Evolutionary conservation across 2,329 filamentous ascomycete genomes (phyloP).

Genomic region (Cladosporium velox): DNA sequence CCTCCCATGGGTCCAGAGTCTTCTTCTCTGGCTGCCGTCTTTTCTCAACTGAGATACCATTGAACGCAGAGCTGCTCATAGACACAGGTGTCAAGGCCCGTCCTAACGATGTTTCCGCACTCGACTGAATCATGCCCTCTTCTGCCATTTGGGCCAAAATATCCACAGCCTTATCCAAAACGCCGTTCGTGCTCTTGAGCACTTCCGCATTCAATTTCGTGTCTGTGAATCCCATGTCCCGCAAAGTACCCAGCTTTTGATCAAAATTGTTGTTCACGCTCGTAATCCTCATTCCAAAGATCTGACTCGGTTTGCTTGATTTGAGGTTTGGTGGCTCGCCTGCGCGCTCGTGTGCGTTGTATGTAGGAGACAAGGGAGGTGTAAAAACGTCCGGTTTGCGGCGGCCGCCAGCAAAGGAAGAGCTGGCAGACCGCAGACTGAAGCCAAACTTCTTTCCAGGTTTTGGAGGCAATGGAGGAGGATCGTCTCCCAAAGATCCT

Average conservation of each 20-base stretch:
- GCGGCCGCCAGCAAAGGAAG: slow-evolving; percentile 65
- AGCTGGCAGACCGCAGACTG: slow-evolving; percentile 68
- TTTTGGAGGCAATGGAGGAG: slow-evolving; percentile 62
- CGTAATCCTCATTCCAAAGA: slow-evolving; percentile 41
- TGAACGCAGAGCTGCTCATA: slow-evolving; percentile 48
- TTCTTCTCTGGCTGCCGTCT: slow-evolving; percentile 31
- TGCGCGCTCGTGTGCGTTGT: slow-evolving; percentile 32
- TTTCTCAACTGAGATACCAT: slow-evolving; percentile 48
- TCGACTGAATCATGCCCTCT: slow-evolving; percentile 49
- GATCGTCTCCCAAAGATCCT: slow-evolving; percentile 53
- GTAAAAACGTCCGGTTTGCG: slow-evolving; percentile 47
- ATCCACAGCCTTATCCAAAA: slow-evolving; percentile 83
- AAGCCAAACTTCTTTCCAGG: slow-evolving; percentile 63
- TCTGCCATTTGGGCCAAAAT: slow-evolving; percentile 81
- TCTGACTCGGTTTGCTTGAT: slow-evolving; percentile 58
- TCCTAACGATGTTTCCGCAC: slow-evolving; percentile 30
- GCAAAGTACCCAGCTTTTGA: slow-evolving; percentile 72
- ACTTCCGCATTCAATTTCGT: slow-evolving; percentile 78
- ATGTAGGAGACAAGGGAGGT: slow-evolving; percentile 40
- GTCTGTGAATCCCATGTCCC: slow-evolving; percentile 91
- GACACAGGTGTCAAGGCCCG: slow-evolving; percentile 43
- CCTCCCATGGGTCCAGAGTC: slow-evolving; percentile 46
- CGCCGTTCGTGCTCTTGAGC: slow-evolving; percentile 79
- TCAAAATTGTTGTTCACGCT: slow-evolving; percentile 69
- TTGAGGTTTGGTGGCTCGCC: slow-evolving; percentile 25